Evolutionary conservation across 2,329 filamentous ascomycete species (phyloP).

Genomic region (Capronia coronata): DNA sequence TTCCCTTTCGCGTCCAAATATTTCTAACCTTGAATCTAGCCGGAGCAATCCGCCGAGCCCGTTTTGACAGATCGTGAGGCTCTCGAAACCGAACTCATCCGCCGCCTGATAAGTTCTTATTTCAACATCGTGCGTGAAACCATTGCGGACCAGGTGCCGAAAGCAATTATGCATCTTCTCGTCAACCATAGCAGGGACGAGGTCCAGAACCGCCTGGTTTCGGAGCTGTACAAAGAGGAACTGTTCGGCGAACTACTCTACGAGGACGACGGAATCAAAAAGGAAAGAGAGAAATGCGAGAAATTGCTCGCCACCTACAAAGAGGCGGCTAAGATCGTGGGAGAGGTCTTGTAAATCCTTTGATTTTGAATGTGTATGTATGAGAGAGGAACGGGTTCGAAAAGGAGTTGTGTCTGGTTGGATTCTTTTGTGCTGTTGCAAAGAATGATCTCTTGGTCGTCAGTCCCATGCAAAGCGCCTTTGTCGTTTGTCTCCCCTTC

Average conservation of each 20-base stretch:
- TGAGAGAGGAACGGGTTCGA: too few relatives aligned
- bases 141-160: conserved; percentile 97
- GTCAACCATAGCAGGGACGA: conserved; percentile 98
- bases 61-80: conserved; percentile 91
- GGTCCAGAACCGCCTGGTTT: conserved; percentile 93
- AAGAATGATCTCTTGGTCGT: too few relatives aligned
- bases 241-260: conserved; percentile 91
- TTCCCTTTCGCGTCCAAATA: background rate
- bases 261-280: conserved; percentile 95
- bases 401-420: too few relatives aligned
- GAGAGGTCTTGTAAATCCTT: conserved; percentile 69
- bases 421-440: too few relatives aligned
- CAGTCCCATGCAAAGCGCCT: too few relatives aligned
- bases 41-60: conserved; percentile 58
- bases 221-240: conserved; percentile 85
- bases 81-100: conserved; percentile 95
- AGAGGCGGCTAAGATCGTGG: conserved; percentile 96
- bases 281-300: conserved; percentile 97
- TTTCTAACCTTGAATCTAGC: conserved; percentile 27
- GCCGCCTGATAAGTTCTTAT: conserved; percentile 92
- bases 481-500: too few relatives aligned
- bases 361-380: background rate
- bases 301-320: conserved; percentile 91
- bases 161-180: conserved; percentile 96
- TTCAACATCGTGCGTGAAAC: conserved; percentile 98